Evolutionary conservation across 2,329 filamentous ascomycete genomes (phyloP).

Genomic region (Alternaria gaisen): DNA sequence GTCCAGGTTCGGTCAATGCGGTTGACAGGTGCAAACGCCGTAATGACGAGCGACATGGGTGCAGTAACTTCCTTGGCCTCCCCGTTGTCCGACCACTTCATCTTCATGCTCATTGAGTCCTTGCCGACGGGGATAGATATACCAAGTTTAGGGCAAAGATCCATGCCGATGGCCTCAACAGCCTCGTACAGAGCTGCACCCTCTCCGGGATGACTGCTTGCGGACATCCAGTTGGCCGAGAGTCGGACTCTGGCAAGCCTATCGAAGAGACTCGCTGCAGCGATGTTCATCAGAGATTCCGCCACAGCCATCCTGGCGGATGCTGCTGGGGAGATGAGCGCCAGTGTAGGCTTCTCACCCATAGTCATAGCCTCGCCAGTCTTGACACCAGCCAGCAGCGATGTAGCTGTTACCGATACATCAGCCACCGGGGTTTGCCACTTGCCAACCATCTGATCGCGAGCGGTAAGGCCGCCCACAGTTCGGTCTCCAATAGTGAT

Average conservation of each 20-base stretch:
- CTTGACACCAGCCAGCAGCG: slow-evolving; percentile 74
- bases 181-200: slow-evolving; percentile 92
- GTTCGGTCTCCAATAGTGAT: slow-evolving; percentile 96
- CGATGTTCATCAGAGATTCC: slow-evolving; percentile 92
- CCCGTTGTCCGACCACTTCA: slow-evolving; percentile 77
- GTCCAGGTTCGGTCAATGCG: slow-evolving; percentile 92
- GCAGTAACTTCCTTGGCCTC: slow-evolving; percentile 86
- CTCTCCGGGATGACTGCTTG: slow-evolving; percentile 91
- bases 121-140: slow-evolving; percentile 96
- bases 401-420: slow-evolving; percentile 89
- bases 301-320: slow-evolving; percentile 97
- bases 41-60: slow-evolving; percentile 89
- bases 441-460: slow-evolving; percentile 95
- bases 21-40: slow-evolving; percentile 85
- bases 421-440: slow-evolving; percentile 97
- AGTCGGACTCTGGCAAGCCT: slow-evolving; percentile 82
- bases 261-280: slow-evolving; percentile 77
- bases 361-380: slow-evolving; percentile 97
- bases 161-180: slow-evolving; percentile 90
- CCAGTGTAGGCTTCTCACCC: slow-evolving; percentile 90
- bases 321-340: slow-evolving; percentile 86
- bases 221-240: slow-evolving; percentile 99
- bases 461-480: slow-evolving; percentile 85
- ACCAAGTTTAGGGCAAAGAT: slow-evolving; percentile 88
- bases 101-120: slow-evolving; percentile 99